Base-by-base conservation (phyloP, 192 early-diverging fungal species). In the Funneliformis geosporum region DNA sequence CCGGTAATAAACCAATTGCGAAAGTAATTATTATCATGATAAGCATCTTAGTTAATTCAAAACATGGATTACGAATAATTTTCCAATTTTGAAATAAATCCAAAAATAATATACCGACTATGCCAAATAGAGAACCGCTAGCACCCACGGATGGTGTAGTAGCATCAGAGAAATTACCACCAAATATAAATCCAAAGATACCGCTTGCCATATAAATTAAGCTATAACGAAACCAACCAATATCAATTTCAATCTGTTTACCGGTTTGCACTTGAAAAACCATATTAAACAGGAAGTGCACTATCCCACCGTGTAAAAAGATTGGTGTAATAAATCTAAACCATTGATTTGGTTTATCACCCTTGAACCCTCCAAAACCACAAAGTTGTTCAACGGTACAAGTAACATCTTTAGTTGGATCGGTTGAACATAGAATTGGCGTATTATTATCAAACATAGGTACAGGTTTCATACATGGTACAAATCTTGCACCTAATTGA, bases 51-150 rank as follows among this genome's bases (percentile, higher is more conserved):
- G 85, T 78, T 18, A 96, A 83, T 76, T 96, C 93, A 77, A 86
- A 84, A 73, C 84, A 86, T 16, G 94, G 94, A 27, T 89, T 80
- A 9, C 83, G 73, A 64, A 95, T 87, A 11, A 91, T 68, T 9
- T 80, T 84, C 95, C 95, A 95, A 82, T 94, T 92, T 76, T 92
- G 88, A 64, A 96, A 44, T 18, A 96, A 81, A 60, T 96, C 95
- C 47, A 96, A 79, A 21, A 96, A 80, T 21, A 95, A 83, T 72
- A 89, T 91, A 1, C 92, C 94, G 76, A 96, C 87, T 59, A 96
- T 76, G 27, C 95, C 94, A 88, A 88, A 90, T 18, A 91, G 70
- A 10, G 87, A 84, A 27, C 90, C 90, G 10, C 88, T 89, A 14
- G 84, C 84, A 8, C 90, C 90, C 88, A 90, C 87, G 2, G 90